phyloP scores from a whole-genome alignment of 345 rosid species.

The Orychophragmus violaceus region DNA sequence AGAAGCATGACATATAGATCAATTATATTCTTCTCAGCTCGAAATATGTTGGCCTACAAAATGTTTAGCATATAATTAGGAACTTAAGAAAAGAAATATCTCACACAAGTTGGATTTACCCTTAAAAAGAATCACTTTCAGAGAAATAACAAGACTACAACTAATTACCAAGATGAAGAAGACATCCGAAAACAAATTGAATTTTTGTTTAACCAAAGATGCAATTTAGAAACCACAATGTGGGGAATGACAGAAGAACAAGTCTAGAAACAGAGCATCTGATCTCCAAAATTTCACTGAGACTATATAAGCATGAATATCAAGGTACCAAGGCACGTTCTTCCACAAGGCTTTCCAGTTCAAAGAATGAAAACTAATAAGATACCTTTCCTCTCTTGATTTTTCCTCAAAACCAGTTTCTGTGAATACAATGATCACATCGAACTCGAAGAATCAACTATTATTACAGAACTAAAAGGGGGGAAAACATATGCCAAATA shows the following conservation, averaged over 20 bases:
- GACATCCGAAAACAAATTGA: background rate
- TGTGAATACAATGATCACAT: too few species aligned
- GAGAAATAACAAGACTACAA: background rate
- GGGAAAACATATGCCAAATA: background rate
- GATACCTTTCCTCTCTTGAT: too few species aligned
- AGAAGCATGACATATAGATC: conserved; percentile 93
- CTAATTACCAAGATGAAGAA: background rate
- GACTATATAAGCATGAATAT: background rate
- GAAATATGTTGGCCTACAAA: conserved; percentile 84
- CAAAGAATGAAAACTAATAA: too few species aligned
- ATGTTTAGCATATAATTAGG: background rate
- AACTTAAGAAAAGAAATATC: background rate
- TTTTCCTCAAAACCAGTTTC: too few species aligned
- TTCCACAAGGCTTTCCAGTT: too few species aligned
- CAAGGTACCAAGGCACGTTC: background rate
- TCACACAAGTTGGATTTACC: background rate
- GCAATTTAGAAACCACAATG: background rate
- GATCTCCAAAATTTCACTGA: background rate
- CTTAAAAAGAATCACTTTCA: background rate
- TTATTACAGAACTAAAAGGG: background rate
- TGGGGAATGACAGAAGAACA: background rate
- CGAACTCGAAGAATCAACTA: background rate
- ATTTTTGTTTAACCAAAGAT: background rate
- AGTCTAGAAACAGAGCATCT: background rate
- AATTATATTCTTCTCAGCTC: conserved; percentile 74